Evolutionary conservation across 371 early-diverging fungal species (phyloP), one percentile per base, ranked within the genome.

Genomic region (Mucor indicus): DNA sequence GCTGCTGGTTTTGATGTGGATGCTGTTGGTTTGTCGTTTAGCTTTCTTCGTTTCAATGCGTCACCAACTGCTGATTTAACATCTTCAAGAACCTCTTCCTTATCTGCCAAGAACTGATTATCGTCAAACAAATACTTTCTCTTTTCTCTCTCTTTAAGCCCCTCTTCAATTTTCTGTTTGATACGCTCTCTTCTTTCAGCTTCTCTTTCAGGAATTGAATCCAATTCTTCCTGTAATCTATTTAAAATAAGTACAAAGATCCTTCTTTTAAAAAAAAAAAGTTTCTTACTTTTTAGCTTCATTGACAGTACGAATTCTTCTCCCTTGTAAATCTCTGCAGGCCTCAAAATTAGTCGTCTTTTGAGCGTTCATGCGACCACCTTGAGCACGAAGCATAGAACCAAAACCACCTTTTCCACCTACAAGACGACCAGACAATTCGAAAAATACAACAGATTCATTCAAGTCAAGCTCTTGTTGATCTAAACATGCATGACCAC

Each of bases 381-480:
- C 97, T 62, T 95, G 95, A 0, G 95, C 92, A 61, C 97, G 85
- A 54, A 98, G 71, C 85, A 89, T 90, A 51, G 87, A 87, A 13
- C 98, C 98, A 65, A 98, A 97, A 19, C 98, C 98, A 43, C 98
- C 98, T 55, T 97, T 96, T 29, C 97, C 97, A 24, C 94, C 94
- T 2, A 56, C 25, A 16, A 86, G 47, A 3, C 78, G 57, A 45
- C 75, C 51, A 9, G 64, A 67, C 19, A 80, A 0, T 17, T 30
- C 35, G 11, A 23, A 27, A 29, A 36, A 40, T 8, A 53, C 20
- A n/a, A 71, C 31, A 4, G 50, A 35, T 6, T 60, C 57, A 11
- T 67, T 64, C n/a, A 29, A 29, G 30, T 12, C 30, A 6, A 8
- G 30, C 15, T 33, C 4, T 33, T 33, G 35, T n/a, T n/a, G n/a